A percentile compares a stretch with the other conserved stretches of the same genome.
Conservation (phyloP, 2,329 filamentous ascomycete genomes). For the Colletotrichum sp. region DNA sequence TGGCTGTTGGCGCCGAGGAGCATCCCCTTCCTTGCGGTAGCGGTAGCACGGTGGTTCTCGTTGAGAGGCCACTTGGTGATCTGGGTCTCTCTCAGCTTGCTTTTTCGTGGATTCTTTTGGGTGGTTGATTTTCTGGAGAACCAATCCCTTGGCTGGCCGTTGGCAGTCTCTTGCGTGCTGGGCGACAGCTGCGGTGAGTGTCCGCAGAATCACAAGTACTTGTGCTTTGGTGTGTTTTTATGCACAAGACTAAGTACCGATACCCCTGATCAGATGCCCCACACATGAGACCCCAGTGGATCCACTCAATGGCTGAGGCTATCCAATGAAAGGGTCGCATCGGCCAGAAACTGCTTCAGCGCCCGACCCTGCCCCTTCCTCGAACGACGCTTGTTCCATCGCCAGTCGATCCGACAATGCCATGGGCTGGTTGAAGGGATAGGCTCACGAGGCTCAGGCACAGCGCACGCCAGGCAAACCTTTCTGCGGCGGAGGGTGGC, state of each 20-base stretch:
- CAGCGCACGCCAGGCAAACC: conserved; percentile 1
- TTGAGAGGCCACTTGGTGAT: neutral
- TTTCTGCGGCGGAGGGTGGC: neutral
- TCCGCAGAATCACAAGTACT: neutral
- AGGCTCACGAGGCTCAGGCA: neutral
- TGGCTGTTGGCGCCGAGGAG: neutral
- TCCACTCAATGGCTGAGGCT: neutral
- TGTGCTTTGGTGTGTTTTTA: neutral
- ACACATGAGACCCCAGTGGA: neutral
- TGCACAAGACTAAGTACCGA: neutral
- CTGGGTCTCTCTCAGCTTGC: neutral
- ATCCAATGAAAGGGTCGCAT: neutral
- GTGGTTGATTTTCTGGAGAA: neutral
- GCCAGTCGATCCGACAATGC: conserved; percentile 42
- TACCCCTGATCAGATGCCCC: neutral
- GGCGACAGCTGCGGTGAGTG: neutral
- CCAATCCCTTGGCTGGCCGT: neutral
- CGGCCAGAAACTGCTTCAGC: conserved; percentile 6
- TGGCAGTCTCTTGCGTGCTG: neutral
- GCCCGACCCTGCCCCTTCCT: conserved; percentile 28
- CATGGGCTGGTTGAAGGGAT: conserved; percentile 20
- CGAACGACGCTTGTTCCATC: conserved; percentile 41
- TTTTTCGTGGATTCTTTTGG: neutral
- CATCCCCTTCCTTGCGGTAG: neutral
- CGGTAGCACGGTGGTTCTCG: neutral